These are phyloP conservation scores for Rhizopogon vulgaris DNA, from an alignment of 768 basidiomycete genomes.

Conservation along the genomic window DNA sequence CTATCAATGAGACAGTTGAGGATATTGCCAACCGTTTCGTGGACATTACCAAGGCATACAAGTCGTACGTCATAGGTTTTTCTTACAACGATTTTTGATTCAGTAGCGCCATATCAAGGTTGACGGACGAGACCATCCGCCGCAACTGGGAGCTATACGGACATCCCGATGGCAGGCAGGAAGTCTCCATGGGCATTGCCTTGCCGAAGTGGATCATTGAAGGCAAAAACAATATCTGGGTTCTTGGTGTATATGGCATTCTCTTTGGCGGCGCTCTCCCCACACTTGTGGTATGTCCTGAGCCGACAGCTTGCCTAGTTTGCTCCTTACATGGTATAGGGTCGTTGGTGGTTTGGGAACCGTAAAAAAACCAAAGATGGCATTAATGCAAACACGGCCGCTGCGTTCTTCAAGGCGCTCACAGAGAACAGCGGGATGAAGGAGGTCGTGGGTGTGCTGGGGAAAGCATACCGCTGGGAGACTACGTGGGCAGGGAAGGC, in stretches of 20 bases:
- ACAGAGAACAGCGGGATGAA: conserved; percentile 71
- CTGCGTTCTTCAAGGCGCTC: conserved; percentile 82
- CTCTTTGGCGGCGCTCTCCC: conserved; percentile 87
- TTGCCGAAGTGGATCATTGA: conserved; percentile 92
- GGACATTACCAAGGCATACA: conserved; percentile 95
- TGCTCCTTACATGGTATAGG: conserved; percentile 31
- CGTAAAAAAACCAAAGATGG: conserved; percentile 90
- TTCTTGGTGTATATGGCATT: conserved; percentile 81
- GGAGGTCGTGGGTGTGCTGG: conserved; percentile 67
- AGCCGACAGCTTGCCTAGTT: neutral
- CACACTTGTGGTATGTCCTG: conserved; percentile 58
- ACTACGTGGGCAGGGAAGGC: conserved; percentile 22
- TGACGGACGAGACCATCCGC: conserved; percentile 90
- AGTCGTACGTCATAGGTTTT: conserved; percentile 51
- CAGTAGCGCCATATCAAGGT: conserved; percentile 31
- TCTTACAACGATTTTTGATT: neutral
- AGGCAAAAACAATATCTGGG: conserved; percentile 85
- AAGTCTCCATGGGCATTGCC: conserved; percentile 90
- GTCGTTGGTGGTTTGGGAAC: conserved; percentile 97
- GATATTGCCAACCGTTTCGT: conserved; percentile 84
- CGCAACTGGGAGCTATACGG: conserved; percentile 87
- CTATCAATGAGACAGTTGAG: conserved; percentile 80
- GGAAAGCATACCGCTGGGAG: conserved; percentile 62
- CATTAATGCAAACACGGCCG: conserved; percentile 72
- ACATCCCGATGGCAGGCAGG: conserved; percentile 96